Percentiles rank a stretch among this genome's conserved stretches.
Conservation (phyloP, 345 rosid species). For the Eucalyptus pauciflora region DNA sequence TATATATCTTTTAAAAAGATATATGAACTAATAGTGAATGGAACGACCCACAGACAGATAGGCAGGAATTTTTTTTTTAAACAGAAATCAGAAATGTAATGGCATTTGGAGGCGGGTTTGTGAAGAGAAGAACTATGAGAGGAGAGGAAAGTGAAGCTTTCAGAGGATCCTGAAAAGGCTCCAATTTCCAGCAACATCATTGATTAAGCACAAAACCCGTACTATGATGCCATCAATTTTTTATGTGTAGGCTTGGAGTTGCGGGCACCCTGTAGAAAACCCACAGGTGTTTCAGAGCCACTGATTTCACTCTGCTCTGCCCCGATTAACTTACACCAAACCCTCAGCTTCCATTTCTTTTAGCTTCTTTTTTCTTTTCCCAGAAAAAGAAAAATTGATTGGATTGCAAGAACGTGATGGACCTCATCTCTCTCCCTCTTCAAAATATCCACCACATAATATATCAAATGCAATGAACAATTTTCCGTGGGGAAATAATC, state of each 20-base stretch:
- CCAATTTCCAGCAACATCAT: neutral
- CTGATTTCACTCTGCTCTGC: neutral
- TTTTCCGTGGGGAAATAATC: neutral
- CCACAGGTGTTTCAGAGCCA: neutral
- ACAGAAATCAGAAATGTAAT: neutral
- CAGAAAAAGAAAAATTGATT: neutral
- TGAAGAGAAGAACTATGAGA: neutral
- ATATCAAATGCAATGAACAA: neutral
- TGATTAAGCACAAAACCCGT: neutral
- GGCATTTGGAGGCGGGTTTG: neutral
- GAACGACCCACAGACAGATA: neutral
- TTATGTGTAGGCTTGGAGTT: neutral
- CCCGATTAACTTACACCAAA: neutral
- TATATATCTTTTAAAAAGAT: neutral
- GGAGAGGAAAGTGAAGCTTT: neutral
- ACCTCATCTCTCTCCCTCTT: neutral
- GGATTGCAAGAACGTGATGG: neutral
- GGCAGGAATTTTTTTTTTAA: neutral
- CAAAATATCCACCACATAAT: neutral
- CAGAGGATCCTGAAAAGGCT: neutral
- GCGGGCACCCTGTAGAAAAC: neutral
- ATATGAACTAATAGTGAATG: neutral
- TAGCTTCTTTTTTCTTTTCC: neutral
- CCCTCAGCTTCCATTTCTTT: neutral
- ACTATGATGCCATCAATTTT: neutral